A percentile compares a stretch with the other conserved stretches of the same genome.
These are phyloP conservation scores for Candida pseudocylindracea DNA, from an alignment of 1,139 yeast species.

Conservation along the genomic window DNA sequence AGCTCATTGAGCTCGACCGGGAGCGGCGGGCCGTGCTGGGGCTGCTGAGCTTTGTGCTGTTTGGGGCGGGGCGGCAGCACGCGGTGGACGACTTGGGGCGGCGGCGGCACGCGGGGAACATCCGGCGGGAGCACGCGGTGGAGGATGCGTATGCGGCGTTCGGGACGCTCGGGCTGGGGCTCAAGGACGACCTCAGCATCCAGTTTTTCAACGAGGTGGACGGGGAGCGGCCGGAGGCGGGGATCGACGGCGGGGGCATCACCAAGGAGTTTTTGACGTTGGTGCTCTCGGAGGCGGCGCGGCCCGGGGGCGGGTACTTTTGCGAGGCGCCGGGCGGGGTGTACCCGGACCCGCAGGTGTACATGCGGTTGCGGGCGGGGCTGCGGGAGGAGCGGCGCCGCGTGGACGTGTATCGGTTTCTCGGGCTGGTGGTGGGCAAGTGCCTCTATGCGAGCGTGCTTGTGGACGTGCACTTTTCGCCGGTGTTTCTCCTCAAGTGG, in stretches of 20 bases:
- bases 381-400: conserved; percentile 10
- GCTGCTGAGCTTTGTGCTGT: no score
- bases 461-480: conserved; percentile 70
- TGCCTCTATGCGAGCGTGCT: conserved; percentile 73
- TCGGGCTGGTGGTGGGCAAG: conserved; percentile 74
- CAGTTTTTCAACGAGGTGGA: conserved; percentile 32
- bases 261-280: conserved; percentile 78
- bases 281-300: conserved; percentile 48
- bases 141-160: conserved; percentile 55
- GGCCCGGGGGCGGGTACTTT: conserved; percentile 2
- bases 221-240: conserved; percentile 55
- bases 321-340: conserved; percentile 28
- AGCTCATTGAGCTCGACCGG: no score
- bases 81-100: no score
- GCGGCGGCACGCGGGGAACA: conserved; percentile 5
- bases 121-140: conserved; percentile 45
- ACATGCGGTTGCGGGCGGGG: conserved; percentile 7
- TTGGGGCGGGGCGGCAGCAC: no score
- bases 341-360: conserved; percentile 53
- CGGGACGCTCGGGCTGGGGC: conserved; percentile 14
- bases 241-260: conserved; percentile 93
- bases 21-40: no score
- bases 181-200: conserved; percentile 42
- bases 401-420: conserved; percentile 27
- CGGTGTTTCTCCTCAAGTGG: conserved; percentile 56